These are phyloP conservation scores for Lichtheimia hyalospora DNA, from an alignment of 371 early-diverging fungal genomes.

Conservation along the genomic window DNA sequence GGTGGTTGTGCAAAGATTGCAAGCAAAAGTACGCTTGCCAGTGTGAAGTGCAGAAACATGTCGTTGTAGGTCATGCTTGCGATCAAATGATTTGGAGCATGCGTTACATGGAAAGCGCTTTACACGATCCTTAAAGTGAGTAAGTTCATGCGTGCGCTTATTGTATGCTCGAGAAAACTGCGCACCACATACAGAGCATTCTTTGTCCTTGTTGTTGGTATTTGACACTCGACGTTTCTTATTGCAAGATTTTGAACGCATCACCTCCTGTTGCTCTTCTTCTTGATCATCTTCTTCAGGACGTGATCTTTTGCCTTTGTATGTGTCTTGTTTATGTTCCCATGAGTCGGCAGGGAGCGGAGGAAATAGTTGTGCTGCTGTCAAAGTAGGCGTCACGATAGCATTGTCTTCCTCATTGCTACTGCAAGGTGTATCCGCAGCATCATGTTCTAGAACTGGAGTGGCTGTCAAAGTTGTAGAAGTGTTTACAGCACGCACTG, in stretches of 20 bases:
- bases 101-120: conserved; percentile 58
- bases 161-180: conserved; percentile 72
- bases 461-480: too few relatives aligned
- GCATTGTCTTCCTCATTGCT: too few relatives aligned
- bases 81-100: conserved; percentile 59
- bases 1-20: conserved; percentile 48
- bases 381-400: too few relatives aligned
- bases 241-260: neutral
- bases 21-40: conserved; percentile 51
- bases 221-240: neutral
- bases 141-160: conserved; percentile 66
- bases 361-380: conserved; percentile 2
- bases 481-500: too few relatives aligned
- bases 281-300: neutral
- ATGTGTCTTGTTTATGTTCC: too few relatives aligned
- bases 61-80: conserved; percentile 72
- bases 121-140: conserved; percentile 67
- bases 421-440: too few relatives aligned
- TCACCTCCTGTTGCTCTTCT: neutral
- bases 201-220: conserved; percentile 9
- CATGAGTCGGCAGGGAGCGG: neutral
- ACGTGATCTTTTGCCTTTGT: neutral
- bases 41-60: conserved; percentile 67
- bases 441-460: too few relatives aligned
- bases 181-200: conserved; percentile 51